These are phyloP conservation scores for Raffaelea ambrosiae DNA, from an alignment of 2,329 filamentous ascomycete species.

Conservation along the genomic window DNA sequence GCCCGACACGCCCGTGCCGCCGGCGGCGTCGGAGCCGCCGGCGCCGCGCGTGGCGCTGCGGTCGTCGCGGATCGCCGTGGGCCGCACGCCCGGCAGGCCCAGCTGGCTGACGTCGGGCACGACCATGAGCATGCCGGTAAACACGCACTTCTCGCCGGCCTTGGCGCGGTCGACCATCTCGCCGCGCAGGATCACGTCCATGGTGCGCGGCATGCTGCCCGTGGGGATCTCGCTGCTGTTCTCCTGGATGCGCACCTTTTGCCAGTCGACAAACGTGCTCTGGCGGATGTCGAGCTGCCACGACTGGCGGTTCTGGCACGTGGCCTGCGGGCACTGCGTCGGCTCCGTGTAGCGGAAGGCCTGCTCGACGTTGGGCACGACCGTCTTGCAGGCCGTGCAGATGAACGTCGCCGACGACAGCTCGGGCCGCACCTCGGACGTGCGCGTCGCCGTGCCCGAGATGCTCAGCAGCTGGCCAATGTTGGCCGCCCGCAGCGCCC, in stretches of 20 bases:
- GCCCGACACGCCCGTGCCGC: slow-evolving; percentile 76
- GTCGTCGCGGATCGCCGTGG: slow-evolving; percentile 78
- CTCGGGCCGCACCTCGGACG: slow-evolving; percentile 93
- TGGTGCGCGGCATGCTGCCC: slow-evolving; percentile 95
- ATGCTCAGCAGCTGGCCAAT: slow-evolving; percentile 93
- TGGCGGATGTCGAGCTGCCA: slow-evolving; percentile 96
- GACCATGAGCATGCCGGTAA: slow-evolving; percentile 91
- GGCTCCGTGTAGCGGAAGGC: slow-evolving; percentile 97
- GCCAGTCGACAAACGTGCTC: slow-evolving; percentile 98
- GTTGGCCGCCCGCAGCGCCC: slow-evolving; percentile 77
- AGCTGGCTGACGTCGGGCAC: slow-evolving; percentile 96
- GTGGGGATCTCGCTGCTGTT: slow-evolving; percentile 98
- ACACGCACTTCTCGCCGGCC: slow-evolving; percentile 96
- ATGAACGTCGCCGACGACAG: slow-evolving; percentile 85
- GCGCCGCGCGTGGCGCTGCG: slow-evolving; percentile 61
- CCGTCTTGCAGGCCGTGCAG: slow-evolving; percentile 78
- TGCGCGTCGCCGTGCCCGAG: slow-evolving; percentile 92
- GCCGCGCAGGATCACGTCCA: slow-evolving; percentile 92
- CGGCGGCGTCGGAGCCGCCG: slow-evolving; percentile 63
- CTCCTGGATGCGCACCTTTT: slow-evolving; percentile 96
- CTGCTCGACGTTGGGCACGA: slow-evolving; percentile 88
- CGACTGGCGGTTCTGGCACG: slow-evolving; percentile 80
- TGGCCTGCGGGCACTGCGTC: slow-evolving; percentile 83
- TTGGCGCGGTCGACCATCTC: slow-evolving; percentile 97
- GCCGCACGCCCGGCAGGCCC: slow-evolving; percentile 74